These are phyloP conservation scores for Hanseniaspora sp. DNA, from an alignment of 1,139 yeast species.

Conservation along the genomic window DNA sequence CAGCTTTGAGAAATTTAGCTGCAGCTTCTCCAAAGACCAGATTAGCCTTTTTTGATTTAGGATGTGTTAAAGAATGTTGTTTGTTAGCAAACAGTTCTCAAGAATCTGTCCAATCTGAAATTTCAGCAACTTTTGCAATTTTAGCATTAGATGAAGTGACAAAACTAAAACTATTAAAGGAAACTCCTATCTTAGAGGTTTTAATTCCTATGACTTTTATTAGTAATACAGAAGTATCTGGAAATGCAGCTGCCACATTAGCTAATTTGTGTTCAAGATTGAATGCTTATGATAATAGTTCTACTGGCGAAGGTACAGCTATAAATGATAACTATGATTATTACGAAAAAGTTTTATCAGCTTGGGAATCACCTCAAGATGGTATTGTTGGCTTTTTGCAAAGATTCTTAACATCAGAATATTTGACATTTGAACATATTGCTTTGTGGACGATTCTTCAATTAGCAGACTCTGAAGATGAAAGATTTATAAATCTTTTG, in stretches of 20 bases:
- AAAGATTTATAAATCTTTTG: conserved; percentile 52
- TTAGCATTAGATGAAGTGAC: conserved; percentile 92
- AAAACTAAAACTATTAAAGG: conserved; percentile 63
- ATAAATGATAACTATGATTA: conserved; percentile 74
- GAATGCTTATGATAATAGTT: conserved; percentile 51
- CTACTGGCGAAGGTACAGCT: conserved; percentile 68
- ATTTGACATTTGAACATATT: conserved; percentile 95
- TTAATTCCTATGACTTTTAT: conserved; percentile 84
- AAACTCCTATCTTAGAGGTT: conserved; percentile 76
- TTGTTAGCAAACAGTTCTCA: conserved; percentile 78
- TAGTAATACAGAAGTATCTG: conserved; percentile 88
- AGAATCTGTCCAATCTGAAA: conserved; percentile 84
- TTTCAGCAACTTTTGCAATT: conserved; percentile 94
- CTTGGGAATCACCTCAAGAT: conserved; percentile 72
- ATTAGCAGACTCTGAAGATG: conserved; percentile 75
- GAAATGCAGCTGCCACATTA: conserved; percentile 95
- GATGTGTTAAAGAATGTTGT: conserved; percentile 88
- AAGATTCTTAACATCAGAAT: conserved; percentile 69
- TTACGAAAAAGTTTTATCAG: conserved; percentile 64
- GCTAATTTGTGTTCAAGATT: conserved; percentile 92
- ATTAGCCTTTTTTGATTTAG: conserved; percentile 83
- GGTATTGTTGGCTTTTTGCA: conserved; percentile 79
- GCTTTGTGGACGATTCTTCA: conserved; percentile 96
- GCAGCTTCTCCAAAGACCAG: conserved; percentile 91
- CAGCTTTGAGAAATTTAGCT: conserved; percentile 88